These are phyloP conservation scores for Aspergillus incahuasiensis DNA, from an alignment of 495 filamentous ascomycete species.

Conservation along the genomic window DNA sequence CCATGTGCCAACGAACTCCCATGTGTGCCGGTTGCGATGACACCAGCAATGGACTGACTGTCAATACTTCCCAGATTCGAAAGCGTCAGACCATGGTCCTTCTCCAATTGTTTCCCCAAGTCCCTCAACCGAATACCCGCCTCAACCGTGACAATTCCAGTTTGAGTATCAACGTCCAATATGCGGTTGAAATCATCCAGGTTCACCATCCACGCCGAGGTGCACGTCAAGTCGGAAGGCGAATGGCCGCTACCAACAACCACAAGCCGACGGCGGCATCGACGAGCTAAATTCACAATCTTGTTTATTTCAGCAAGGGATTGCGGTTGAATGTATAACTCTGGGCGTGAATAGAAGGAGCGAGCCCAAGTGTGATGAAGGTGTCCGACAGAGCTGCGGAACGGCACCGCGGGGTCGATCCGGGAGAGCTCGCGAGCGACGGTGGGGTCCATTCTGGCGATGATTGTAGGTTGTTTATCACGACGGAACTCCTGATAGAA, in stretches of 20 bases:
- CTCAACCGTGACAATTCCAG: constrained; percentile 66
- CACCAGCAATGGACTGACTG: constrained; percentile 87
- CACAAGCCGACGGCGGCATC: constrained; percentile 72
- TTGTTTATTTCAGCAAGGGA: constrained; percentile 77
- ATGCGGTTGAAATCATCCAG: constrained; percentile 77
- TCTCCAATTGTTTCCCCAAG: constrained; percentile 63
- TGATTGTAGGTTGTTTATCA: background rate
- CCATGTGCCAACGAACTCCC: constrained; percentile 83
- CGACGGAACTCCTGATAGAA: background rate
- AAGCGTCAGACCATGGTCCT: constrained; percentile 69
- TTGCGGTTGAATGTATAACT: constrained; percentile 82
- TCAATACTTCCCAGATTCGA: constrained; percentile 92
- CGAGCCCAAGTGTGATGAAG: constrained; percentile 94
- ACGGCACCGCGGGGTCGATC: constrained; percentile 60
- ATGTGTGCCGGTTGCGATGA: constrained; percentile 89
- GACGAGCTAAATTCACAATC: constrained; percentile 72
- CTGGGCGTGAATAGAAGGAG: constrained; percentile 81
- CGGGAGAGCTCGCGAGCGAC: constrained; percentile 49
- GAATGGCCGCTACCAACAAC: constrained; percentile 86
- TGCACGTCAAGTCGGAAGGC: constrained; percentile 88
- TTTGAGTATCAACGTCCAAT: constrained; percentile 59
- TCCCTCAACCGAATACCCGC: constrained; percentile 76
- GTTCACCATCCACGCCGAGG: constrained; percentile 91
- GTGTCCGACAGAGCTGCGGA: constrained; percentile 66
- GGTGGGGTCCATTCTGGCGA: constrained; percentile 41